These are phyloP conservation scores for Arthonia radiata DNA, from an alignment of 495 filamentous ascomycete genomes.

Conservation along the genomic window DNA sequence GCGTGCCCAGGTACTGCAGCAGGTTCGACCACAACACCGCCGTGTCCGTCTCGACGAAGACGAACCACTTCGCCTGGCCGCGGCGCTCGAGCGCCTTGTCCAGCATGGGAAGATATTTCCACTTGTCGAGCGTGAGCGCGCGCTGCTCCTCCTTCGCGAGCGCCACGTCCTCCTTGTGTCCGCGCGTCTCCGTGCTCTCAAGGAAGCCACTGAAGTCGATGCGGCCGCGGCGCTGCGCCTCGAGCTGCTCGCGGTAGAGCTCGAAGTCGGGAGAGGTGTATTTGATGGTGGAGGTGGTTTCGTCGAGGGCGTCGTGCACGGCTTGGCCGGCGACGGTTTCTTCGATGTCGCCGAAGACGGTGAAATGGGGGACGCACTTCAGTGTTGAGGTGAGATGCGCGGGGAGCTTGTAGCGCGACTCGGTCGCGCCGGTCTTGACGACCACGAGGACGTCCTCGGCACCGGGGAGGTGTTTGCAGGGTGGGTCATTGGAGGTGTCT, in stretches of 20 bases:
- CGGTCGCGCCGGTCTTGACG: conserved; percentile 4
- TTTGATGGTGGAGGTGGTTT: no score
- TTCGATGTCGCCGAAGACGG: conserved; percentile 1
- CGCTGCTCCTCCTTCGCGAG: conserved; percentile 8
- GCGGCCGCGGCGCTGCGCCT: no score
- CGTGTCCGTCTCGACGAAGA: conserved; percentile 45
- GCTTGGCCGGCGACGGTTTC: background rate
- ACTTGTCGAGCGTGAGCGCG: conserved; percentile 42
- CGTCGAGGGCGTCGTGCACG: no score
- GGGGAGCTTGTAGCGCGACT: conserved; percentile 1
- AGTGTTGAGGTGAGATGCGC: conserved; percentile 2
- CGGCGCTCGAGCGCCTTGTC: no score
- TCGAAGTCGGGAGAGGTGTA: conserved; percentile 22
- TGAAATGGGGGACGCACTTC: conserved; percentile 1
- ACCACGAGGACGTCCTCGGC: conserved; percentile 6
- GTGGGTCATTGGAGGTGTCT: no score
- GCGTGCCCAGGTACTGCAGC: conserved; percentile 22
- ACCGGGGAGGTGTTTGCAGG: conserved; percentile 5
- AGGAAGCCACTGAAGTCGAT: no score
- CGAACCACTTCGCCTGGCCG: conserved; percentile 37
- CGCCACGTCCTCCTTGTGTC: conserved; percentile 18
- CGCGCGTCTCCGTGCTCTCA: no score
- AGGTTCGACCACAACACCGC: conserved; percentile 40
- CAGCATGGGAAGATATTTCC: conserved; percentile 45
- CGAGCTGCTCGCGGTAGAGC: conserved; percentile 26